Evolutionary conservation across 31 red algal species (phyloP).

Genomic region (Asparagopsis taxiformis): DNA sequence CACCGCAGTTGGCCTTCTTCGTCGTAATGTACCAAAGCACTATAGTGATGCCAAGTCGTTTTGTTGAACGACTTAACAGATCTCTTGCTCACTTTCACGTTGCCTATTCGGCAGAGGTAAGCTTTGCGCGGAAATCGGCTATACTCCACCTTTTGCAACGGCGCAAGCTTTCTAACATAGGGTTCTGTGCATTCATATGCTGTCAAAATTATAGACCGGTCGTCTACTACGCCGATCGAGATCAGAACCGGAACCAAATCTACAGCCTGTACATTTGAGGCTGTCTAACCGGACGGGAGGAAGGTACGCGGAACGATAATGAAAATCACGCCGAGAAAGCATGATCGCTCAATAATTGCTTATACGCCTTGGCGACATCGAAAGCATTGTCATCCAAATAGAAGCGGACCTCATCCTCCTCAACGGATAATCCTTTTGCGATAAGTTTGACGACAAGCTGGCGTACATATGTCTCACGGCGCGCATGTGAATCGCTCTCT

Average conservation of each 20-base stretch:
- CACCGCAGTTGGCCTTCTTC: conserved; percentile 19
- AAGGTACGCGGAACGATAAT: neutral
- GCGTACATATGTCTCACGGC: conserved; percentile 15
- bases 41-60: conserved; percentile 27
- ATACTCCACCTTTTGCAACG: neutral
- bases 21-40: conserved; percentile 31
- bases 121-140: neutral
- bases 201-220: neutral
- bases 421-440: conserved; percentile 25
- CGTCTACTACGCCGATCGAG: neutral
- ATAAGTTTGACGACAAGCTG: conserved; percentile 39
- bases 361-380: conserved; percentile 39
- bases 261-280: conserved; percentile 7
- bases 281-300: neutral
- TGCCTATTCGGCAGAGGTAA: conserved; percentile 29
- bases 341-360: conserved; percentile 38
- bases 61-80: conserved; percentile 31
- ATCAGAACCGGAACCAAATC: conserved; percentile 9
- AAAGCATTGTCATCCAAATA: conserved; percentile 38
- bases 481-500: neutral
- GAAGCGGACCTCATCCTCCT: conserved; percentile 40
- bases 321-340: conserved; percentile 12
- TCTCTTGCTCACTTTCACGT: conserved; percentile 30
- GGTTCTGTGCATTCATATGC: neutral
- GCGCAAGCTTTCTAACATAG: neutral